Base-by-base conservation (phyloP, 2,329 filamentous ascomycete genomes). In the Arthrobotrys iridis region DNA sequence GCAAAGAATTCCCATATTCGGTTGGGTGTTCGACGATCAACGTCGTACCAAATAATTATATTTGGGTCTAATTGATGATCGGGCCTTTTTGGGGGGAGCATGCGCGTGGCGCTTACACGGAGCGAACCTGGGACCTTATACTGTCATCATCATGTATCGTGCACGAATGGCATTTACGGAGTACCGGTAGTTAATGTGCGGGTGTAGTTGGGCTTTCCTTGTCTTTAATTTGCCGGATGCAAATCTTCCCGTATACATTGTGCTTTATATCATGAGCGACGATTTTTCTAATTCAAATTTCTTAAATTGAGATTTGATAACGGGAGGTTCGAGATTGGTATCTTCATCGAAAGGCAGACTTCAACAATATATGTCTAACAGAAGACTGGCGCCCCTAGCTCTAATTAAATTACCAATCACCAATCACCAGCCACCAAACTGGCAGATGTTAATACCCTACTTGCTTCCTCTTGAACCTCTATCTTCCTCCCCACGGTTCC, bases 351-450 rank as follows among this genome's bases (percentile, higher is more conserved):
- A 33, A 5, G 4, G 28, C 10, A 33, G 4, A 10, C 10, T 10
- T 33, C 28, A 10, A 33, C 10, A 5, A 43, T n/a, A 43, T n/a
- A 26, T n/a, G 4, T 43, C 7, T 60, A 11, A 1, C n/a, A 15
- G 18, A 10, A 5, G 33, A 3, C 48, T 63, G 10, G 6, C 20
- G 15, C 11, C 10, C 22, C 15, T 40, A 7, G 11, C 28, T 33
- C 4, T 52, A 10, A 24, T 15, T 11, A 24, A 22, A n/a, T 26
- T 52, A 75, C 50, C 50, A 55, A 18, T n/a, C n/a, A n/a, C 65
- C 65, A 70, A 60, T 75, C 71, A 13, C 71, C 71, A 1, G 71
- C 71, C 26, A 75, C 71, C 26, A 75, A 35, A 15, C 71, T 75
- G 1, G 71, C 71, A 6, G 71, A 75, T 0, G 37, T 68, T 33